Percentiles rank a stretch among this genome's conserved stretches.
phyloP scores from a whole-genome alignment of 2,329 filamentous ascomycete genomes.

The Trichoderma citrinoviride region DNA sequence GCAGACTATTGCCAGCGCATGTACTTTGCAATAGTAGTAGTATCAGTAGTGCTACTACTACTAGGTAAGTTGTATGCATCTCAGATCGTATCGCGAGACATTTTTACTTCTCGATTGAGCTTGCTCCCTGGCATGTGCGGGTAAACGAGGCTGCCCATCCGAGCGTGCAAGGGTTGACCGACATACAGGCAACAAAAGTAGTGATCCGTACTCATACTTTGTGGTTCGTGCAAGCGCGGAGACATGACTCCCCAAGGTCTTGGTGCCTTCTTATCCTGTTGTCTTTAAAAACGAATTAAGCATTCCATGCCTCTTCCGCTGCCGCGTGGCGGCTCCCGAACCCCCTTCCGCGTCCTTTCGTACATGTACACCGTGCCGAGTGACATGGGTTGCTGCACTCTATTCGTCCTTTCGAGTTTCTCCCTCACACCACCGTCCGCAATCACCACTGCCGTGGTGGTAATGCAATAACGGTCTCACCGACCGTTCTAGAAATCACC shows the following conservation, averaged over 20 bases:
- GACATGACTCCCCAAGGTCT: neutral
- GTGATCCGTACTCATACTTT: neutral
- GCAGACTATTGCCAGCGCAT: neutral
- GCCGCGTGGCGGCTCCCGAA: slow-evolving; percentile 5
- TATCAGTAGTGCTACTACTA: too few relatives aligned
- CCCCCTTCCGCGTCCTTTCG: neutral
- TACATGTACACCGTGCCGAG: slow-evolving; percentile 1
- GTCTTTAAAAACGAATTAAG: neutral
- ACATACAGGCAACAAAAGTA: neutral
- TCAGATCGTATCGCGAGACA: slow-evolving; percentile 14
- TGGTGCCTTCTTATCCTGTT: neutral
- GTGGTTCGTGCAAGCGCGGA: neutral
- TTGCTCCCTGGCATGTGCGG: slow-evolving; percentile 6
- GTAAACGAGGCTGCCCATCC: neutral
- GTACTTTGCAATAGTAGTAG: too few relatives aligned
- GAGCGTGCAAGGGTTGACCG: neutral
- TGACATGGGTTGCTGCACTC: neutral
- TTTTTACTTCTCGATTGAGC: slow-evolving; percentile 9
- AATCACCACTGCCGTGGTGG: neutral
- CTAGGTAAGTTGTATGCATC: too few relatives aligned
- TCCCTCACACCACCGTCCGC: neutral
- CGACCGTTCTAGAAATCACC: slow-evolving; percentile 12
- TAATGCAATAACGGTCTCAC: slow-evolving; percentile 5
- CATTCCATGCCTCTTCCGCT: slow-evolving; percentile 1
- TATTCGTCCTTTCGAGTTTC: neutral